Percentiles rank a stretch among this genome's conserved stretches.
Conservation (phyloP, 106 monocot genomes). For the Phalaenopsis aphrodite region DNA sequence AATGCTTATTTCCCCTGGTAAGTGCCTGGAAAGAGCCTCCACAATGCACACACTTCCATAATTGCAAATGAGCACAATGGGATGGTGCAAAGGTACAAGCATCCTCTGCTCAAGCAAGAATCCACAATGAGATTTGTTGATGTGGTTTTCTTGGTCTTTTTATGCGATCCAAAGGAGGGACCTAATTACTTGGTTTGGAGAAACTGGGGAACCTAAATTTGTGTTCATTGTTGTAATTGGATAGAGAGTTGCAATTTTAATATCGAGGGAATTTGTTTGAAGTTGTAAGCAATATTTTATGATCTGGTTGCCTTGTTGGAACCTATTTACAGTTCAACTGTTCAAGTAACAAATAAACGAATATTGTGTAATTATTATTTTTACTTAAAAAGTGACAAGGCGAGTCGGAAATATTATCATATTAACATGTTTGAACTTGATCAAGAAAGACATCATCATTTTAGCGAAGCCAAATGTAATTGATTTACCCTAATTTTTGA, state of each 20-base stretch:
- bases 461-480: background rate
- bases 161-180: background rate
- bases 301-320: no score
- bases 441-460: background rate
- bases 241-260: background rate
- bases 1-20: no score
- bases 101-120: background rate
- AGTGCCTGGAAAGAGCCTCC: no score
- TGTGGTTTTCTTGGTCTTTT: background rate
- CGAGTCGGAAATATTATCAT: background rate
- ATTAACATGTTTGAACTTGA: background rate
- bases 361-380: background rate
- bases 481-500: background rate
- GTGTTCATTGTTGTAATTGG: background rate
- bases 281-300: background rate
- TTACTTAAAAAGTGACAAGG: background rate
- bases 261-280: background rate
- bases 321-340: no score
- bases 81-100: no score
- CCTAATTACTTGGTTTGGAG: background rate
- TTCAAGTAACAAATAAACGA: no score
- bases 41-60: no score
- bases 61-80: no score
- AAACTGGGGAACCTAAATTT: background rate
- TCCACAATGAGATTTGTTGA: background rate